These are phyloP conservation scores for Alternaria angustiovoidea DNA, from an alignment of 2,329 filamentous ascomycete genomes.

Conservation along the genomic window DNA sequence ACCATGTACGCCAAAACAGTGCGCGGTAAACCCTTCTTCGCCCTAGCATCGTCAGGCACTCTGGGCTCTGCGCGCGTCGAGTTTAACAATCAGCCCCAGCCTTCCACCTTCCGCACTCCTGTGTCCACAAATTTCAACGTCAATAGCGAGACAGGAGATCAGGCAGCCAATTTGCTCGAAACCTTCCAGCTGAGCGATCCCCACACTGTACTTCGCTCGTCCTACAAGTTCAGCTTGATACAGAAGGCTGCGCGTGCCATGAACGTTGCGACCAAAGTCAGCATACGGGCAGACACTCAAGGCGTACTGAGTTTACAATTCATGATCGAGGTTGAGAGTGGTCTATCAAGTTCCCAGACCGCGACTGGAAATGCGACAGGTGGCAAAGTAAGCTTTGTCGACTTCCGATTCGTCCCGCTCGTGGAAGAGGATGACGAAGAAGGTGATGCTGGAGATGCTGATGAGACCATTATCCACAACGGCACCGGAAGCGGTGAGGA, in stretches of 20 bases:
- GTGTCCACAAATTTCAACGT: slow-evolving; percentile 22
- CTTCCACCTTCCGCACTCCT: slow-evolving; percentile 22
- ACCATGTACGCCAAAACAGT: slow-evolving; percentile 60
- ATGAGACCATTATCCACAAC: slow-evolving; percentile 30
- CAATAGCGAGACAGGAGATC: slow-evolving; percentile 5
- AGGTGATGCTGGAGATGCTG: slow-evolving; percentile 21
- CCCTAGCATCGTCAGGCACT: slow-evolving; percentile 71
- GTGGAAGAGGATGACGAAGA: slow-evolving; percentile 58
- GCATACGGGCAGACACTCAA: slow-evolving; percentile 84
- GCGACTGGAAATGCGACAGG: slow-evolving; percentile 51
- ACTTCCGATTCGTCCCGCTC: slow-evolving; percentile 82
- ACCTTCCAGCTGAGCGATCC: slow-evolving; percentile 69
- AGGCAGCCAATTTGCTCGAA: slow-evolving; percentile 66
- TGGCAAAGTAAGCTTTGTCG: slow-evolving; percentile 71
- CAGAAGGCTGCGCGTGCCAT: slow-evolving; percentile 91
- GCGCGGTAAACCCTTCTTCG: slow-evolving; percentile 68
- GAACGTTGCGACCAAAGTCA: slow-evolving; percentile 90
- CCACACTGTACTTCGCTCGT: slow-evolving; percentile 56
- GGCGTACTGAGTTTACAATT: slow-evolving; percentile 95
- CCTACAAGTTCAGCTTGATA: slow-evolving; percentile 87
- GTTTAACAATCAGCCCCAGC: slow-evolving; percentile 58
- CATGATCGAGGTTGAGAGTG: slow-evolving; percentile 82
- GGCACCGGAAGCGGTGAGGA: slow-evolving; percentile 15
- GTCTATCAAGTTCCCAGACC: background rate
- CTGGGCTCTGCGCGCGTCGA: slow-evolving; percentile 69